Base-by-base conservation (phyloP, 1,139 yeast species). In the Meyerozyma guilliermondii region DNA sequence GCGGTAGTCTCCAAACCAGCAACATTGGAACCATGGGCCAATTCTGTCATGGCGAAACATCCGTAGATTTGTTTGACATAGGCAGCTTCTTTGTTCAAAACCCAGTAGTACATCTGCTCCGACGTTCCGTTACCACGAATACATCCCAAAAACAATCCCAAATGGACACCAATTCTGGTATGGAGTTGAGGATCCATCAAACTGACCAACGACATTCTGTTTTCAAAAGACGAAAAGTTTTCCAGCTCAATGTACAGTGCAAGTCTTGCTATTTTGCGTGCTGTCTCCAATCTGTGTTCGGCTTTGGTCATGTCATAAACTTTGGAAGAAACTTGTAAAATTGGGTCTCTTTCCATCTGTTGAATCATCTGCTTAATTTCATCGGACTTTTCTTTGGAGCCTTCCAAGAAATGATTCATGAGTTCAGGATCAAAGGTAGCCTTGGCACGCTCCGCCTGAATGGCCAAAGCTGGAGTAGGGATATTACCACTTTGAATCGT, bases 1-100 rank as follows among this genome's bases (percentile, higher is more conserved):
- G 96, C 96, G 26, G 91, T 85, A n/a, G 96, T 89, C 65, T 89
- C 95, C 50, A 88, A 71, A 38, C 87, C 94, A 11, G 96, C 95
- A 31, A 89, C 96, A 58, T 89, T 88, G 29, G 96, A 87, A 36
- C 97, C 97, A 59, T 89, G 97, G 10, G 89, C 96, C 59, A 89
- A 68, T 66, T 89, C 97, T 18, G 96, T 89, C 96, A 89, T 88
- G 43, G 87, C 88, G 62, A 89, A 89, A 66, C 96, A 88, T 13
- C 96, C 96, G 57, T 86, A 87, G 48, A 89, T 77, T 44, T 79
- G 82, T 54, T 76, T 80, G 45, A 85, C 65, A 48, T 67, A 65
- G 17, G 74, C 66, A 10, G 95, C 87, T 48, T 94, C 96, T 55
- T 83, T 74, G 54, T 80, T 80, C 46, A 69, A 63, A 42, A 87